phyloP scores from a whole-genome alignment of 257 asterid species.

The Schizonepeta tenuifolia region DNA sequence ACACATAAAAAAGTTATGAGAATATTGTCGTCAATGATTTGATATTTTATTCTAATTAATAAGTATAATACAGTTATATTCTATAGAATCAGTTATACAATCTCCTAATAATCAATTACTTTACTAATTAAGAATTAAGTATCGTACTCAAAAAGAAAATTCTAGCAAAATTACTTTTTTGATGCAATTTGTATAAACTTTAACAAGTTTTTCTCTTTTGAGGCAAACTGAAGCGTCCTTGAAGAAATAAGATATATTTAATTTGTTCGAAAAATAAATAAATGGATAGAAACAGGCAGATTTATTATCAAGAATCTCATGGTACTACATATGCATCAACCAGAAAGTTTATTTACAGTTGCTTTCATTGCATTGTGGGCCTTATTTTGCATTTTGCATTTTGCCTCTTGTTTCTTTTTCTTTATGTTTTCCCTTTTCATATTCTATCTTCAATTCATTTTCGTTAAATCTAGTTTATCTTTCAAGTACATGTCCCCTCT shows the following conservation, averaged over 20 bases:
- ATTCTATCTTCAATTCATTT: not conserved
- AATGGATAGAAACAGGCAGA: not conserved
- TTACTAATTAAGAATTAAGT: not conserved
- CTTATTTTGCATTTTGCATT: not conserved
- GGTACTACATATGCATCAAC: conserved; percentile 21
- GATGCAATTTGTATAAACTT: not conserved
- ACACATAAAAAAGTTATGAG: too few species aligned
- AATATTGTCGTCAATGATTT: too few species aligned
- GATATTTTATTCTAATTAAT: not conserved
- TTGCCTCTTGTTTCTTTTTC: not conserved
- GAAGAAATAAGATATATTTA: not conserved
- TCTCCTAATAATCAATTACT: too few species aligned
- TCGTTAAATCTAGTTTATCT: conserved; percentile 30
- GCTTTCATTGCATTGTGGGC: conserved; percentile 36
- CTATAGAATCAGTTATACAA: too few species aligned
- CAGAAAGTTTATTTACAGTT: conserved; percentile 23
- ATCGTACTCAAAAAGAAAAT: not conserved
- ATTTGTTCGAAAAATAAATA: not conserved
- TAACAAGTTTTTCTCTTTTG: not conserved
- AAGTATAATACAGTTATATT: too few species aligned
- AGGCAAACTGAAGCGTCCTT: not conserved
- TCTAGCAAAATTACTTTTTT: not conserved
- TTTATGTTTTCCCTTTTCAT: too few species aligned
- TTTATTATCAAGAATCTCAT: conserved; percentile 28
- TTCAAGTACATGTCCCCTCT: conserved; percentile 33